Evolutionary conservation across 1,284 basidiomycete genomes (phyloP).

Genomic region (Serendipita sp.): DNA sequence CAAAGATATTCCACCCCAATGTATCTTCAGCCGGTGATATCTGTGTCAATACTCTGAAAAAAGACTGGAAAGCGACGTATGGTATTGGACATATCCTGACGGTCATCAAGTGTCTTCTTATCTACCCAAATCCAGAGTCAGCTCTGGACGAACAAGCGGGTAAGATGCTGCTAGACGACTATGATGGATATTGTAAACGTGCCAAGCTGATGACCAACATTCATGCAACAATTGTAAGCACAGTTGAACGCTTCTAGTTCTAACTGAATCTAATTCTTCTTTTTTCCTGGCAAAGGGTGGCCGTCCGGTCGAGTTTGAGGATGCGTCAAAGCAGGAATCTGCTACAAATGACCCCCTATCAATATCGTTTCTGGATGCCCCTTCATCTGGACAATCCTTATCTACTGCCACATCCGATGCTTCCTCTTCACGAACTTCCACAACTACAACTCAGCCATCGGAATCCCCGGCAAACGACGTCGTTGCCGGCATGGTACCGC

Average conservation of each 20-base stretch:
- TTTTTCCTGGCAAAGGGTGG: slow-evolving; percentile 21
- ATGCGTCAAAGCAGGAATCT: slow-evolving; percentile 21
- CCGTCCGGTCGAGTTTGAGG: slow-evolving; percentile 55
- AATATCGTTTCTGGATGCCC: slow-evolving; percentile 13
- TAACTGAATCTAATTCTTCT: background rate
- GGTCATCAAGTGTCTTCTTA: slow-evolving; percentile 86
- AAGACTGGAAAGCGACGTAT: slow-evolving; percentile 88
- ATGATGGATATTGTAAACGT: slow-evolving; percentile 69
- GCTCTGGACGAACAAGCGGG: slow-evolving; percentile 91
- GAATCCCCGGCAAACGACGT: background rate
- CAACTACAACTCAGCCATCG: slow-evolving; percentile 2
- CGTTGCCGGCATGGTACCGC: slow-evolving; percentile 14
- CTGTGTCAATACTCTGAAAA: slow-evolving; percentile 94
- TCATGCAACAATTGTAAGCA: slow-evolving; percentile 48
- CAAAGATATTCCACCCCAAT: slow-evolving; percentile 95
- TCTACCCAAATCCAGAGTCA: slow-evolving; percentile 91
- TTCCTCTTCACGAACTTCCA: background rate
- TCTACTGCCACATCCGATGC: background rate
- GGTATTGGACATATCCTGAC: slow-evolving; percentile 83
- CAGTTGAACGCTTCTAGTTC: background rate
- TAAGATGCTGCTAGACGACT: slow-evolving; percentile 78
- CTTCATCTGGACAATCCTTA: background rate
- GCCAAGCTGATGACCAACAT: slow-evolving; percentile 74
- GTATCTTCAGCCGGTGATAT: slow-evolving; percentile 84
- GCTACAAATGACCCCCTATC: slow-evolving; percentile 18